Conservation (phyloP, 129 eudicot species). For the Glebionis coronaria region DNA sequence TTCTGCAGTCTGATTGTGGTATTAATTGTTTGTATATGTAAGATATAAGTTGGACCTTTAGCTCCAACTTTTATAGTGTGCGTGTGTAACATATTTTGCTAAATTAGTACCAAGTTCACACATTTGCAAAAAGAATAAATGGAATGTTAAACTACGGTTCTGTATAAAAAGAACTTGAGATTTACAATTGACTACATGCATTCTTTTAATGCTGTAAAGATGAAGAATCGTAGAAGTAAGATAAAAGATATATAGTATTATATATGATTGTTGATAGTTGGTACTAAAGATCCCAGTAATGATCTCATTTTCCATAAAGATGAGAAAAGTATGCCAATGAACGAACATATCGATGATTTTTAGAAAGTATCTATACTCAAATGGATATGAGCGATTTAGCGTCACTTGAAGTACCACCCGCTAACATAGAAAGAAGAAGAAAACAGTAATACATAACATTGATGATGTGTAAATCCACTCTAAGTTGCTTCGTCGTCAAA, state of each 20-base stretch:
- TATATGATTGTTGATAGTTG: constrained; percentile 9
- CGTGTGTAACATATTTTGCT: neutral
- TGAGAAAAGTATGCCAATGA: constrained; percentile 3
- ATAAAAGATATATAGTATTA: neutral
- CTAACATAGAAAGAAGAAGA: neutral
- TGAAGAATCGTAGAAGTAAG: neutral
- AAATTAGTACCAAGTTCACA: neutral
- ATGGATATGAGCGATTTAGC: neutral
- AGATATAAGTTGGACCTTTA: too few relatives aligned
- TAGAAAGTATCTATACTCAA: neutral
- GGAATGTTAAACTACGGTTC: neutral
- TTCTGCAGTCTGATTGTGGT: neutral
- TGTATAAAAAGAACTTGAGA: neutral
- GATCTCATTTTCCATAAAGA: neutral
- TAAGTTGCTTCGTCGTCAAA: neutral
- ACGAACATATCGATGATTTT: neutral
- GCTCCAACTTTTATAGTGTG: neutral
- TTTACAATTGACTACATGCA: constrained; percentile 2
- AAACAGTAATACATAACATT: neutral
- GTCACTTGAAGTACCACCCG: neutral
- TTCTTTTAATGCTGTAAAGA: constrained; percentile 1
- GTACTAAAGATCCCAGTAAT: constrained; percentile 10
- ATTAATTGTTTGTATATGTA: neutral
- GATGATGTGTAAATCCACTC: neutral
- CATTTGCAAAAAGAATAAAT: neutral